Evolutionary conservation across 2,329 filamentous ascomycete species (phyloP).

Genomic region (Fusarium cyanostomum): DNA sequence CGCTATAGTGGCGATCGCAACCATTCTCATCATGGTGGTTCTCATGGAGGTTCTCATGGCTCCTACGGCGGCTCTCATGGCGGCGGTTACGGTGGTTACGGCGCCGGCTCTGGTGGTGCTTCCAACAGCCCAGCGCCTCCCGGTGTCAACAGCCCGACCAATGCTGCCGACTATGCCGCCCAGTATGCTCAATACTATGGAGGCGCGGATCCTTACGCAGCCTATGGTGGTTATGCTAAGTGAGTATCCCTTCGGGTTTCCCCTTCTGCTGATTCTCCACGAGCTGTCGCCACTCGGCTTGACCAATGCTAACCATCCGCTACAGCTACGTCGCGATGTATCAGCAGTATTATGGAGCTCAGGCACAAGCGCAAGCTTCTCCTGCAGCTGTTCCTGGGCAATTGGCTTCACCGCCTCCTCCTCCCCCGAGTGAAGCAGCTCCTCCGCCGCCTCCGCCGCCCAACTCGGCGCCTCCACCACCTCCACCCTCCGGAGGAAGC

Average conservation of each 20-base stretch:
- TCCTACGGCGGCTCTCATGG: constrained; percentile 44
- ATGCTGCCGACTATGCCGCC: constrained; percentile 71
- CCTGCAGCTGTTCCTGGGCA: constrained; percentile 54
- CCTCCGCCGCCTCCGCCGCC: constrained; percentile 71
- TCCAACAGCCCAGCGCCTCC: constrained; percentile 51
- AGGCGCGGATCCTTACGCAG: constrained; percentile 82
- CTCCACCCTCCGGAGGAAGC: constrained; percentile 50
- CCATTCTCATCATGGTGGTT: constrained; percentile 41
- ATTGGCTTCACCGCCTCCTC: constrained; percentile 64
- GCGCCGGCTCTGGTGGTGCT: constrained; percentile 41
- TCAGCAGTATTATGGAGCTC: constrained; percentile 72
- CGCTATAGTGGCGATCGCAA: constrained; percentile 52
- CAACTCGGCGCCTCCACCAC: constrained; percentile 64
- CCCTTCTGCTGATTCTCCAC: background rate
- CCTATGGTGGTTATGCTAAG: constrained; percentile 88
- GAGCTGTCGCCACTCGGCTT: background rate
- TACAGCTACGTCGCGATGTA: constrained; percentile 74
- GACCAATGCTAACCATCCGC: constrained; percentile 33
- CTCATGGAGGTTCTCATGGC: constrained; percentile 41
- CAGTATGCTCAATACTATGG: constrained; percentile 88
- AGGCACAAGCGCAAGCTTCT: constrained; percentile 53
- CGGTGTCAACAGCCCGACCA: constrained; percentile 42
- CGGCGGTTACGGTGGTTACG: constrained; percentile 41
- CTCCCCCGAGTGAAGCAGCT: constrained; percentile 66
- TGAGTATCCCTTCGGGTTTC: constrained; percentile 52